Conservation (phyloP, 306 rosid genomes). For the Prunus mongolica region DNA sequence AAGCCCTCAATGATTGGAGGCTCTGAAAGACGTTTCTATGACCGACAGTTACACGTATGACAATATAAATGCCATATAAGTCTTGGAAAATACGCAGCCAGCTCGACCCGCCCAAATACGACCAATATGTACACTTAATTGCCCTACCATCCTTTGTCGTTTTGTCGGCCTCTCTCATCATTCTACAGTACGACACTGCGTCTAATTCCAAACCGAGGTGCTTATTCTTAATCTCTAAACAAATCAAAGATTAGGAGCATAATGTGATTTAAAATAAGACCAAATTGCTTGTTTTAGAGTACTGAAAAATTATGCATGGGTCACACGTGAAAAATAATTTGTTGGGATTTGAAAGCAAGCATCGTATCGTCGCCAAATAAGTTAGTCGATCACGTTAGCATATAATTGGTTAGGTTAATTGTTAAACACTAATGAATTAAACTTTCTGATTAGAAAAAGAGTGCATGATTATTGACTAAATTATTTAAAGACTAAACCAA, state of each 20-base stretch:
- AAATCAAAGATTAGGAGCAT: neutral
- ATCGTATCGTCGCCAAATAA: neutral
- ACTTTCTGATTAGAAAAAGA: neutral
- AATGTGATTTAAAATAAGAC: neutral
- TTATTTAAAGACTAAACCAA: neutral
- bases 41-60: conserved; percentile 52
- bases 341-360: conserved; percentile 11
- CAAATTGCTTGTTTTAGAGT: neutral
- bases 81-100: conserved; percentile 46
- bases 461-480: neutral
- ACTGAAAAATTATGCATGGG: conserved; percentile 11
- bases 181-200: neutral
- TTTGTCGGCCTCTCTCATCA: neutral
- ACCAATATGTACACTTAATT: conserved; percentile 24
- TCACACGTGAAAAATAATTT: conserved; percentile 24
- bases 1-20: conserved; percentile 31
- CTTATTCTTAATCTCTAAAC: neutral
- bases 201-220: neutral
- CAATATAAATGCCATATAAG: conserved; percentile 15
- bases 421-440: neutral
- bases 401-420: neutral
- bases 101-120: conserved; percentile 22
- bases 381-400: neutral
- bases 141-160: conserved; percentile 19
- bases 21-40: conserved; percentile 15